Base-by-base conservation (phyloP, 305 asterid species). In the Ilex paraguariensis region DNA sequence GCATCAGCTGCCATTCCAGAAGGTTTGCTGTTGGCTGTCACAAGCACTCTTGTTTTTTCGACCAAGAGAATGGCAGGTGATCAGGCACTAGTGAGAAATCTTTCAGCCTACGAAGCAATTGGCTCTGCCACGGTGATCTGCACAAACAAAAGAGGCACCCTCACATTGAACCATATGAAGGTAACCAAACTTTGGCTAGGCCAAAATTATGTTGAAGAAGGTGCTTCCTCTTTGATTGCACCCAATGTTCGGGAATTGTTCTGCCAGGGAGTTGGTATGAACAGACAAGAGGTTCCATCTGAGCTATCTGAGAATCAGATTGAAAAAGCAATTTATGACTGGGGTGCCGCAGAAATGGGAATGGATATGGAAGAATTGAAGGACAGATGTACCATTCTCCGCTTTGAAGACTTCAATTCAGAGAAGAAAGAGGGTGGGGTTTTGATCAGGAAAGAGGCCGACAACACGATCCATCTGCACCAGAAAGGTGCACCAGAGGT, bases 41-140 rank as follows among this genome's bases (percentile, higher is more conserved):
- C 66, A 48, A 40, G 69, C 59, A 62, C 61, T 30, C 46, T 69
- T 42, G 75, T 75, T 59, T 72, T 63, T 54, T 69, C 78, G 12
- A 59, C 68, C 39, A 62, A 63, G 21, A 66, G 32, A 57, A 73
- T 77, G 73, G 56, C 40, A 9, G 60, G 28, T 44, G 60, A 66
- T 15, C 50, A 65, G 10, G 81, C 68, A n/a, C 59, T 54, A 14
- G 76, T 77, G 11, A 69, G 73, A 36, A 77, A 68, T n/a, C 76
- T 66, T 53, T 66, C 73, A 11, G 73, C 75, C 10, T 66, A 54
- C 55, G 81, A 77, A 66, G 65, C 57, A 40, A 66, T 71, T 16
- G 78, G 75, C 7, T 62, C 71, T 1, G 62, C 70, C 8, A 66
- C 81, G 3, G 76, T 73, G 53, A 73, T 77, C 14, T 72, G 78